Evolutionary conservation across 352 stramenopile genomes (phyloP).

Genomic region (Globisporangium alternatum): DNA sequence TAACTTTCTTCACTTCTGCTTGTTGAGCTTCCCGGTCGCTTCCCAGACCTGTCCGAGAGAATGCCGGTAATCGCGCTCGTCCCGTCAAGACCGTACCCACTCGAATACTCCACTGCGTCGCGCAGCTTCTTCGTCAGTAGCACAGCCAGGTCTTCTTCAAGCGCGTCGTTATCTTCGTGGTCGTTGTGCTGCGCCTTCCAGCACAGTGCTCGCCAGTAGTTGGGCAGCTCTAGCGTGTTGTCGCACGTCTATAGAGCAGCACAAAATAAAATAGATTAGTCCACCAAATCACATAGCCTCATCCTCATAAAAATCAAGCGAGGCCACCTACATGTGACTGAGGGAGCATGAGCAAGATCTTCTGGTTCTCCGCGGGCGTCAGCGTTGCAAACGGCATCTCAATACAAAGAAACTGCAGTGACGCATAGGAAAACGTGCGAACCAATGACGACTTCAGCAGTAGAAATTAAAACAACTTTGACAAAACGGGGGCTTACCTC

Average conservation of each 20-base stretch:
- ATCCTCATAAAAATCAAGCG: neutral
- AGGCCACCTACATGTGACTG: conserved; percentile 57
- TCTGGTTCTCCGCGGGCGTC: conserved; percentile 38
- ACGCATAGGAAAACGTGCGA: conserved; percentile 1
- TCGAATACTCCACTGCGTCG: conserved; percentile 56
- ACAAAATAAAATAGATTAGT: neutral
- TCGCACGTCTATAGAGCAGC: conserved; percentile 52
- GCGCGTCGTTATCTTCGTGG: conserved; percentile 15
- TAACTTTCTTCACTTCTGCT: conserved; percentile 47
- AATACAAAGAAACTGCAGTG: conserved; percentile 60
- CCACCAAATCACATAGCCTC: neutral
- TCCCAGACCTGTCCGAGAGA: conserved; percentile 15
- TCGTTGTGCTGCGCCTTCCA: conserved; percentile 41
- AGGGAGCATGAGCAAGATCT: conserved; percentile 58
- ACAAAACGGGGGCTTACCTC: conserved; percentile 36
- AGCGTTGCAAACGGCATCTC: conserved; percentile 66
- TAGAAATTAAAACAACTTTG: neutral
- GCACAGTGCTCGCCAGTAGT: conserved; percentile 74
- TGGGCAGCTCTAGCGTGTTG: conserved; percentile 66
- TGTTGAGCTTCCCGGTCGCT: conserved; percentile 4
- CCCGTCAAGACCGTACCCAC: conserved; percentile 62
- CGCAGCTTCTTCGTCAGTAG: conserved; percentile 53
- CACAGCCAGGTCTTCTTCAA: conserved; percentile 42
- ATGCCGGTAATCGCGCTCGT: conserved; percentile 28
- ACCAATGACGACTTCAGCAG: too few relatives aligned